Conservation (phyloP, 2,329 filamentous ascomycete genomes). For the Mollisiaceae sp. region DNA sequence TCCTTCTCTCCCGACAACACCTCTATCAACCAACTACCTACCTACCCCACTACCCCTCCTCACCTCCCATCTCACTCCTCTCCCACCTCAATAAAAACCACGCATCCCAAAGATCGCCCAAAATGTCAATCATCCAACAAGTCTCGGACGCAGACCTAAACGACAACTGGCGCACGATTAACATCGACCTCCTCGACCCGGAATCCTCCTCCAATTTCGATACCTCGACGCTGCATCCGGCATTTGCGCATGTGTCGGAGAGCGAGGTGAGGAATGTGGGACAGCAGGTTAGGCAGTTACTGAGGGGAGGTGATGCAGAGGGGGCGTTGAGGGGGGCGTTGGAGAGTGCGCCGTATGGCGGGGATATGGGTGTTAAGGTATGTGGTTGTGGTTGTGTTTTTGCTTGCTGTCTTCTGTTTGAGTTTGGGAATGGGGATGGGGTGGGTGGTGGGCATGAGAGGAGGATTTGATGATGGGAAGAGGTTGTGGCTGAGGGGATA, state of each 20-base stretch:
- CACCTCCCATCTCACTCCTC: not conserved
- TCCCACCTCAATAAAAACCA: too few species aligned
- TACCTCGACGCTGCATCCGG: conserved; percentile 79
- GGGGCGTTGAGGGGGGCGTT: conserved; percentile 84
- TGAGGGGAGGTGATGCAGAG: conserved; percentile 85
- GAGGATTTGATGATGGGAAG: not conserved
- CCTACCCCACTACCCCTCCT: conserved; percentile 5
- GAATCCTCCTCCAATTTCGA: conserved; percentile 94
- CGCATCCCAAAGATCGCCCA: conserved; percentile 10
- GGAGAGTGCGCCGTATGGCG: conserved; percentile 81
- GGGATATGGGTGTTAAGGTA: conserved; percentile 59
- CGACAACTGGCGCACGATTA: conserved; percentile 84
- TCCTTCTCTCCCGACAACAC: not conserved
- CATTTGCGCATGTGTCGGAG: conserved; percentile 75
- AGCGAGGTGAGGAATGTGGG: conserved; percentile 79
- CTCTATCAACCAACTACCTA: too few species aligned
- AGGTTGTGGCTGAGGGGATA: not conserved
- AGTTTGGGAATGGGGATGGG: conserved; percentile 4
- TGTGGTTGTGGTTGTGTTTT: conserved; percentile 20
- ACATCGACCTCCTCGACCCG: conserved; percentile 89
- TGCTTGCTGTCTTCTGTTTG: conserved; percentile 2
- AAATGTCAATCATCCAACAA: conserved; percentile 72
- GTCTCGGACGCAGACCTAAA: conserved; percentile 63
- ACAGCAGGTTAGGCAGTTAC: conserved; percentile 83
- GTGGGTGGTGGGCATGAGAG: not conserved